A percentile compares a stretch with the other conserved stretches of the same genome.
Conservation (phyloP, 2,329 filamentous ascomycete species). For the Rutstroemia sp. region DNA sequence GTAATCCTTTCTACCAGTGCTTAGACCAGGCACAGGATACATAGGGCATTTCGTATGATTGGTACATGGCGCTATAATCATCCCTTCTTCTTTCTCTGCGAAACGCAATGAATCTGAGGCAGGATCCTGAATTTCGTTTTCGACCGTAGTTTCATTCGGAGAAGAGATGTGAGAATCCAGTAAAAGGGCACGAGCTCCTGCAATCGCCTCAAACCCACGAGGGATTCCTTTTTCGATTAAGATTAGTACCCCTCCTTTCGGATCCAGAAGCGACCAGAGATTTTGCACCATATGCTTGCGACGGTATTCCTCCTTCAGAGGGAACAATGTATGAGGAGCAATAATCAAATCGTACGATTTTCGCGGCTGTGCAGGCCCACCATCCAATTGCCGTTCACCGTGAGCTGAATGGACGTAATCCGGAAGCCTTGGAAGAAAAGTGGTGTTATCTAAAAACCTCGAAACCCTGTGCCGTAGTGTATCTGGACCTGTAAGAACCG, state of each 20-base stretch:
- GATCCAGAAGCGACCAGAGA: slow-evolving; percentile 79
- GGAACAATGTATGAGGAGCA: slow-evolving; percentile 75
- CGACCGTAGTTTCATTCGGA: slow-evolving; percentile 41
- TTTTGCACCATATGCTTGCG: slow-evolving; percentile 78
- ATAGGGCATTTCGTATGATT: slow-evolving; percentile 86
- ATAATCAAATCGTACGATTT: slow-evolving; percentile 89
- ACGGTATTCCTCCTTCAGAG: slow-evolving; percentile 65
- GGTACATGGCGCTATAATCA: slow-evolving; percentile 72
- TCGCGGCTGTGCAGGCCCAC: slow-evolving; percentile 46
- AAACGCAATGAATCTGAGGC: slow-evolving; percentile 16
- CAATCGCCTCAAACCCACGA: slow-evolving; percentile 86
- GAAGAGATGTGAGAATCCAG: slow-evolving; percentile 67
- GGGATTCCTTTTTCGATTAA: slow-evolving; percentile 87
- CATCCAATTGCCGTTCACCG: slow-evolving; percentile 53
- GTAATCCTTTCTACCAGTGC: slow-evolving; percentile 73
- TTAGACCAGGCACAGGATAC: slow-evolving; percentile 66
- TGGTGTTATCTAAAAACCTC: slow-evolving; percentile 75
- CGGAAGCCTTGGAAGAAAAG: slow-evolving; percentile 84
- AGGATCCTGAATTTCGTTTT: slow-evolving; percentile 25
- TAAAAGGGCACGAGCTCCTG: slow-evolving; percentile 72
- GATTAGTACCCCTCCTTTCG: slow-evolving; percentile 78
- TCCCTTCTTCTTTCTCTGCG: slow-evolving; percentile 47
- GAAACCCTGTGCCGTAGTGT: slow-evolving; percentile 69
- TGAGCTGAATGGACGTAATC: slow-evolving; percentile 67
- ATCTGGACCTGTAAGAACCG: slow-evolving; percentile 72